Percentiles rank a stretch among this genome's conserved stretches.
Evolutionary conservation across 2,329 filamentous ascomycete genomes (phyloP).

Genomic region (Rhinocladiella mackenziei): DNA sequence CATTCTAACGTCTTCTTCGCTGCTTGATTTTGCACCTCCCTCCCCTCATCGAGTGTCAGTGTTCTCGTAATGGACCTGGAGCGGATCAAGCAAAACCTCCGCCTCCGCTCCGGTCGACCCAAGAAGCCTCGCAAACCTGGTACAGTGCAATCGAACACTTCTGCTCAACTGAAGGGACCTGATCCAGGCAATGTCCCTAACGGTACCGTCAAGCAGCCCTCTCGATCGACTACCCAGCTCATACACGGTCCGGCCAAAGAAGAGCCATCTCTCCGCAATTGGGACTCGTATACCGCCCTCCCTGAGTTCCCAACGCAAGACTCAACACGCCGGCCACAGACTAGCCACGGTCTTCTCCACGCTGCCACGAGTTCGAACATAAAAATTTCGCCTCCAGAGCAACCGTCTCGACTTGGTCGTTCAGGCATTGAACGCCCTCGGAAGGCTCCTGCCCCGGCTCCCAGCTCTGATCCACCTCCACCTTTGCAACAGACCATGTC

Average conservation of each 20-base stretch:
- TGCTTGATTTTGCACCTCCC: too few relatives aligned
- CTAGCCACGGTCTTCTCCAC: constrained; percentile 7
- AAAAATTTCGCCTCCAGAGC: not conserved
- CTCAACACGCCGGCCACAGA: not conserved
- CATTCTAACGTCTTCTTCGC: too few relatives aligned
- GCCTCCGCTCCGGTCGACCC: constrained; percentile 26
- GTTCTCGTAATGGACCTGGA: constrained; percentile 26
- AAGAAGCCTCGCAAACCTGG: constrained; percentile 23
- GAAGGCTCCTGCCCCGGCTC: not conserved
- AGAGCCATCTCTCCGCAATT: constrained; percentile 5
- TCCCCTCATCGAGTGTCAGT: too few relatives aligned
- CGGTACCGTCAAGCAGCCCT: not conserved
- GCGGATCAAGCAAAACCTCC: constrained; percentile 29
- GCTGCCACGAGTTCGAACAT: constrained; percentile 6
- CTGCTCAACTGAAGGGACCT: not conserved
- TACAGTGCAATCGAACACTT: not conserved
- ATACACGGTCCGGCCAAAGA: constrained; percentile 1
- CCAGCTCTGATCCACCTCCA: not conserved
- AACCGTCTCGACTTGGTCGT: constrained; percentile 3
- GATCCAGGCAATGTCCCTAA: constrained; percentile 4
- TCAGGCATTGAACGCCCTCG: constrained; percentile 12
- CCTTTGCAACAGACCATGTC: constrained; percentile 11
- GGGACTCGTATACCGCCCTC: constrained; percentile 3
- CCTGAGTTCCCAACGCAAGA: not conserved
- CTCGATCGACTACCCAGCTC: not conserved